Conservation (phyloP, 176 grass and related monocot genomes). For the Carex parvula region DNA sequence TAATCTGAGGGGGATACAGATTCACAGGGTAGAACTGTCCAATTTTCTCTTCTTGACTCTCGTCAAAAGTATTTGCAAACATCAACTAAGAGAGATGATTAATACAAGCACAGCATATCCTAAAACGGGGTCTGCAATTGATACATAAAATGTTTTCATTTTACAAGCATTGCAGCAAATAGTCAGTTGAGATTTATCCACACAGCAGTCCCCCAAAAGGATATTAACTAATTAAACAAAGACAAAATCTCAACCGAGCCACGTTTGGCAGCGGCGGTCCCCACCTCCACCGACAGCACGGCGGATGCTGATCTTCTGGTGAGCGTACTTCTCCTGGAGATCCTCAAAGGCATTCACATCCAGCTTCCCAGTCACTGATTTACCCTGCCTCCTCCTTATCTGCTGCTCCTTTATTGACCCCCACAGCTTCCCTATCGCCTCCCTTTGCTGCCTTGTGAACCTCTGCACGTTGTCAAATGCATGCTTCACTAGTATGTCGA, state of each 20-base stretch:
- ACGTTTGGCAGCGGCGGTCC: slow-evolving; percentile 53
- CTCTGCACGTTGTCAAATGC: slow-evolving; percentile 59
- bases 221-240: not conserved
- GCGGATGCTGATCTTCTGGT: slow-evolving; percentile 92
- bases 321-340: slow-evolving; percentile 81
- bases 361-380: slow-evolving; percentile 80
- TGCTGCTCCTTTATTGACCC: slow-evolving; percentile 89
- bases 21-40: not conserved
- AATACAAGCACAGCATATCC: not conserved
- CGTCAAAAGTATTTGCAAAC: not conserved
- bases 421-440: slow-evolving; percentile 71
- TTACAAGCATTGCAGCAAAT: not conserved
- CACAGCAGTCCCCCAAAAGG: not conserved
- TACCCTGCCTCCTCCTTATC: slow-evolving; percentile 75
- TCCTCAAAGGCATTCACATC: slow-evolving; percentile 78
- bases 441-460: slow-evolving; percentile 64
- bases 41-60: too few relatives aligned
- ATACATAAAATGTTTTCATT: not conserved
- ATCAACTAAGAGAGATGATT: not conserved
- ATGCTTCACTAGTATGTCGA: slow-evolving; percentile 78
- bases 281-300: slow-evolving; percentile 58
- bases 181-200: not conserved
- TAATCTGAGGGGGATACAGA: too few relatives aligned
- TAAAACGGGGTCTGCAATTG: not conserved
- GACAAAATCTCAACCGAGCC: slow-evolving; percentile 45